Evolutionary conservation across 495 filamentous ascomycete species (phyloP).

Genomic region (Hypoxylon intermedium): DNA sequence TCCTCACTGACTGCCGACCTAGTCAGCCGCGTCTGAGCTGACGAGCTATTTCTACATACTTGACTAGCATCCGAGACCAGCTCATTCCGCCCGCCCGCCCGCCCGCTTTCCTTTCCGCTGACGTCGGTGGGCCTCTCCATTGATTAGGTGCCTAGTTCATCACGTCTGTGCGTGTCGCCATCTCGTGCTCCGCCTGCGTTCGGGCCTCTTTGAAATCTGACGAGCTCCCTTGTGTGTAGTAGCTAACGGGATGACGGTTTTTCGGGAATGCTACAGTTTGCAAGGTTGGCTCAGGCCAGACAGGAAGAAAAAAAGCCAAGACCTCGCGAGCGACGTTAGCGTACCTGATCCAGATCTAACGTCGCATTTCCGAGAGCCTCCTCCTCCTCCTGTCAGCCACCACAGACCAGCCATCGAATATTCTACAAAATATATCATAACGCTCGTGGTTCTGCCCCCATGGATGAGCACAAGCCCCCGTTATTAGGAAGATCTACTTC

Average conservation of each 20-base stretch:
- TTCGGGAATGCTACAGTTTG: slow-evolving; percentile 14
- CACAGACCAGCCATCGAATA: slow-evolving; percentile 11
- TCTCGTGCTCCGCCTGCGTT: slow-evolving; percentile 20
- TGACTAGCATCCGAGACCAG: slow-evolving; percentile 21
- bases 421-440: neutral
- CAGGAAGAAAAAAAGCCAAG: slow-evolving; percentile 15
- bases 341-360: slow-evolving; percentile 31
- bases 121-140: slow-evolving; percentile 20
- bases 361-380: slow-evolving; percentile 32
- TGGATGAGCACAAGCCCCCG: slow-evolving; percentile 11
- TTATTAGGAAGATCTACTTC: neutral
- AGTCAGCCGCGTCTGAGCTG: slow-evolving; percentile 33
- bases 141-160: neutral
- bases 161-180: neutral
- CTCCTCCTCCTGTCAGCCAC: slow-evolving; percentile 20
- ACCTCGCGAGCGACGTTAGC: slow-evolving; percentile 12
- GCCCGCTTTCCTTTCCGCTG: slow-evolving; percentile 10
- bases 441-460: no score
- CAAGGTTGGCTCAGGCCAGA: slow-evolving; percentile 28
- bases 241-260: slow-evolving; percentile 3
- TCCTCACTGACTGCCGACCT: neutral
- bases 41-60: neutral
- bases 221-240: no score
- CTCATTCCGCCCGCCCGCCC: slow-evolving; percentile 3
- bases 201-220: slow-evolving; percentile 12